Percentiles rank a stretch among this genome's conserved stretches.
These are phyloP conservation scores for Talaromyces trachyspermus DNA, from an alignment of 495 filamentous ascomycete genomes.

Conservation along the genomic window DNA sequence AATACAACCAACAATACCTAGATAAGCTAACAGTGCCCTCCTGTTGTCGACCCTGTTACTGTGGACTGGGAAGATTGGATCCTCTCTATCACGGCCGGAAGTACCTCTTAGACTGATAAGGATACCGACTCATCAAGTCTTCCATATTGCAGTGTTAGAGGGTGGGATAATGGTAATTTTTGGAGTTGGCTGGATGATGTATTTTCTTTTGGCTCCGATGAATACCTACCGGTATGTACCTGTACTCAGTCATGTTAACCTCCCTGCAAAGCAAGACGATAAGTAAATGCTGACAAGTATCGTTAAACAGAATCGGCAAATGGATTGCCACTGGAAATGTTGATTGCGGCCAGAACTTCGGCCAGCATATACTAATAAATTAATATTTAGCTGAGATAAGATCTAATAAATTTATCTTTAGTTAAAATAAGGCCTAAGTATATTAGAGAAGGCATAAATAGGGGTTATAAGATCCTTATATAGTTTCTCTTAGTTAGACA, in stretches of 20 bases:
- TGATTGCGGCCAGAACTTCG: too few relatives aligned
- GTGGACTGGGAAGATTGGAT: slow-evolving; percentile 6
- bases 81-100: neutral
- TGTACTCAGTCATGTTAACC: neutral
- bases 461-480: too few relatives aligned
- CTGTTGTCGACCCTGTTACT: too few relatives aligned
- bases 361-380: too few relatives aligned
- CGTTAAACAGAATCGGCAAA: slow-evolving; percentile 4
- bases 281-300: neutral
- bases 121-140: neutral
- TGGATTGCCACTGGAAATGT: slow-evolving; percentile 8
- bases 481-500: too few relatives aligned
- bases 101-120: slow-evolving; percentile 2
- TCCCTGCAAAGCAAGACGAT: too few relatives aligned
- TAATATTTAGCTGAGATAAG: too few relatives aligned
- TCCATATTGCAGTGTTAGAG: slow-evolving; percentile 3
- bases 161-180: slow-evolving; percentile 7
- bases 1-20: too few relatives aligned
- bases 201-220: neutral
- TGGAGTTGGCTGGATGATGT: slow-evolving; percentile 2
- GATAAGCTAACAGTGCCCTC: too few relatives aligned
- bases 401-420: too few relatives aligned
- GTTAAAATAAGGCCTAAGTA: too few relatives aligned
- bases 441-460: too few relatives aligned
- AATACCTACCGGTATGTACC: neutral